phyloP scores from a whole-genome alignment of 345 rosid species.

The Ceriops decandra region DNA sequence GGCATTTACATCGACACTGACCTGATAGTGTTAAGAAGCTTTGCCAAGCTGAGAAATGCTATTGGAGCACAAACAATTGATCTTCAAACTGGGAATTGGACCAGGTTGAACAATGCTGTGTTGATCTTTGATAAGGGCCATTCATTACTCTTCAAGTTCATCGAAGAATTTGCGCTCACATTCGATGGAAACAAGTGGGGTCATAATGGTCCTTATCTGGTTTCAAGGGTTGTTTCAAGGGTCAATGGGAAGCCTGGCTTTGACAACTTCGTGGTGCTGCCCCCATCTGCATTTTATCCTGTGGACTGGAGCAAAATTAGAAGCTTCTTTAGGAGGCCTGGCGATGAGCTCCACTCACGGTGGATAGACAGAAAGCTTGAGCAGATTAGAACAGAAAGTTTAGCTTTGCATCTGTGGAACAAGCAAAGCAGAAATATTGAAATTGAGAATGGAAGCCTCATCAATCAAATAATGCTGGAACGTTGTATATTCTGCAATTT shows the following conservation, averaged over 20 bases:
- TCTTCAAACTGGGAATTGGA: slow-evolving; percentile 59
- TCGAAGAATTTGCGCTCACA: slow-evolving; percentile 71
- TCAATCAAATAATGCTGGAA: slow-evolving; percentile 44
- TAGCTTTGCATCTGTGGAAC: slow-evolving; percentile 81
- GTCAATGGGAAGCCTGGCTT: slow-evolving; percentile 34
- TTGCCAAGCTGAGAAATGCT: slow-evolving; percentile 47
- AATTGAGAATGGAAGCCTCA: slow-evolving; percentile 63
- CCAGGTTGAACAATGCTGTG: slow-evolving; percentile 81
- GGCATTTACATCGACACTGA: slow-evolving; percentile 84
- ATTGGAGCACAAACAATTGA: slow-evolving; percentile 81
- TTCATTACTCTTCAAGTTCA: slow-evolving; percentile 64
- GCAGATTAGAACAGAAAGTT: slow-evolving; percentile 46
- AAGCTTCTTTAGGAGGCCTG: slow-evolving; percentile 49
- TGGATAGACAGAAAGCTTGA: slow-evolving; percentile 46
- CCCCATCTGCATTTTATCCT: slow-evolving; percentile 82
- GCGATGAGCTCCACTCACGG: slow-evolving; percentile 38
- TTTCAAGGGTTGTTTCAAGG: slow-evolving; percentile 70
- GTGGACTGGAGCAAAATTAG: slow-evolving; percentile 67
- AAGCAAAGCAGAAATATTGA: slow-evolving; percentile 61
- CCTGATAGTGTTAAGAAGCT: slow-evolving; percentile 49
- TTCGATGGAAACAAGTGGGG: slow-evolving; percentile 97
- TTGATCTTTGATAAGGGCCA: slow-evolving; percentile 75
- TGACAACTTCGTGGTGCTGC: slow-evolving; percentile 54
- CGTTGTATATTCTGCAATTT: slow-evolving; percentile 68
- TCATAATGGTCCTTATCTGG: slow-evolving; percentile 89